Evolutionary conservation across 208 protist species (phyloP), one percentile per base, ranked within the genome.

Genomic region (Leishmania lainsoni): DNA sequence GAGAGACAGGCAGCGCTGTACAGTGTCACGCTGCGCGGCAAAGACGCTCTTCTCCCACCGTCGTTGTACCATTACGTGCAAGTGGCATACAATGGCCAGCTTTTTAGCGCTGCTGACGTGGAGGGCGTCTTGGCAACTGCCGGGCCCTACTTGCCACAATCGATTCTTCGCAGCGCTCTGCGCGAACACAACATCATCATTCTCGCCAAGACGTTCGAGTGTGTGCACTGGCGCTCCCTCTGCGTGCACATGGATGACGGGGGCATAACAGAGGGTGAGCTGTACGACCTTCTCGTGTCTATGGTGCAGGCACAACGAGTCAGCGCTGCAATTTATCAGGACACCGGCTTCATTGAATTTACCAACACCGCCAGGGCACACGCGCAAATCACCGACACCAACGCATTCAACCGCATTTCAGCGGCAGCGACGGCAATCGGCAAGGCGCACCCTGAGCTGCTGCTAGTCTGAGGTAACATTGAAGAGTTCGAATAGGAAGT

Each of bases 151-250:
- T 1, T 79, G 58, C 65, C 81, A 1, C 20, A 14, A 10, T 22
- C 9, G 10, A 54, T 70, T n/a, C 72, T 85, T 17, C 76, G 77
- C 26, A 26, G 45, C 61, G 81, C 81, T 5, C 39, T 85, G 26
- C 81, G 81, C 2, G 81, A 85, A 59, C 81, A 85, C 77, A 85
- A 85, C 73, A 75, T 85, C n/a, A 5, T 81, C 26, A 45, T 85
- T n/a, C 77, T 85, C 26, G 61, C 76, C 32, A 63, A 75, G 5
- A 56, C 72, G 2, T 79, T 85, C 56, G 81, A 81, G 42, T 81
- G 77, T 56, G 81, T 85, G 35, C 52, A 85, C 77, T 85, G 81
- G 81, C 76, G 71, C 63, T 85, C 81, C 9, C 65, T 85, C 48
- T 70, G 76, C 77, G 42, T 56, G 51, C 81, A 85, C 77, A 85